A percentile compares a stretch with the other conserved stretches of the same genome.
phyloP scores from a whole-genome alignment of 257 asterid genomes.

The Solanum medicagineum region DNA sequence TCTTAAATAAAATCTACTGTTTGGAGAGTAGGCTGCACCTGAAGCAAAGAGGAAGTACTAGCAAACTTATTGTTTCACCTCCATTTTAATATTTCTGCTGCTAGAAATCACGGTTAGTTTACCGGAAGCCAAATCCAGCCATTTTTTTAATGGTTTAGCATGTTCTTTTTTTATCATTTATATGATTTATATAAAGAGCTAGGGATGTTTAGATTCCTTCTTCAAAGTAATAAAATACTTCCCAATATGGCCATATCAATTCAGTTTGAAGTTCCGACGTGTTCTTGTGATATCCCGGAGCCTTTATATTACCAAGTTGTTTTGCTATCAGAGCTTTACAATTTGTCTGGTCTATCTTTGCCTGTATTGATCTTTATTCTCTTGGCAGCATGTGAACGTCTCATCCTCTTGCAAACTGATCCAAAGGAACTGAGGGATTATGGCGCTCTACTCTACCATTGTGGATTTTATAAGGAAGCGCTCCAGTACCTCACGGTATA shows the following conservation, averaged over 20 bases:
- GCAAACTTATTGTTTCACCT: neutral
- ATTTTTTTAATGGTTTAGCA: neutral
- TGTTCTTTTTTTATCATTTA: neutral
- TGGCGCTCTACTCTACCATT: slow-evolving; percentile 63
- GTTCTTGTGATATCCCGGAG: neutral
- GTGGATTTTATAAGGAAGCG: slow-evolving; percentile 66
- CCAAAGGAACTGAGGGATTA: slow-evolving; percentile 65
- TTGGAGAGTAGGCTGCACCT: neutral
- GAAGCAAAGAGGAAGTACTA: neutral
- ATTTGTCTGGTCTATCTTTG: neutral
- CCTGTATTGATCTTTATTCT: neutral
- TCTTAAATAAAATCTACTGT: neutral
- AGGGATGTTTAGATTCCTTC: neutral
- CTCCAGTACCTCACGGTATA: slow-evolving; percentile 42
- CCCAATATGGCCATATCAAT: neutral
- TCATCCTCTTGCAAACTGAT: slow-evolving; percentile 50
- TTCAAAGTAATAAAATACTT: neutral
- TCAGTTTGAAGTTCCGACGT: neutral
- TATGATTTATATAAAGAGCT: neutral
- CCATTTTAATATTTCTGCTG: neutral
- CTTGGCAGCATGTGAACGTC: slow-evolving; percentile 75
- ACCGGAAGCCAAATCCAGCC: neutral
- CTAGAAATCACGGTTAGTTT: neutral
- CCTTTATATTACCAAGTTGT: neutral
- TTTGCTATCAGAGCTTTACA: neutral